phyloP scores from a whole-genome alignment of 768 basidiomycete genomes.

The Leccinum disarticulatum region DNA sequence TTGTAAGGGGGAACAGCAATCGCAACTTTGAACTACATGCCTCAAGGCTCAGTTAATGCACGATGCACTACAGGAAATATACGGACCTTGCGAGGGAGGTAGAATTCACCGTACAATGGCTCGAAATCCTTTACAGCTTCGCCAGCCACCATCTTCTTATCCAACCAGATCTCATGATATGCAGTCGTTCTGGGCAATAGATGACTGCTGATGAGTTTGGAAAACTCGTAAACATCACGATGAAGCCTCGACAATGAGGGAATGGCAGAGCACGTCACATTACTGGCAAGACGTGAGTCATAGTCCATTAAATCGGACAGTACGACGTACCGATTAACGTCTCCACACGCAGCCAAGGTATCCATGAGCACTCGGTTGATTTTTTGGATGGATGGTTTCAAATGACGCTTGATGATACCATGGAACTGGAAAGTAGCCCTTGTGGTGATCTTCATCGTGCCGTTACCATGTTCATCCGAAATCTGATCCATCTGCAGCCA shows the following conservation, averaged over 20 bases:
- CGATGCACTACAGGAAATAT: neutral
- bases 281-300: conserved; percentile 45
- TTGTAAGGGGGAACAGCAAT: conserved; percentile 43
- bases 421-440: conserved; percentile 99
- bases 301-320: neutral
- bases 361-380: conserved; percentile 91
- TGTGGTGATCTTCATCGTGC: conserved; percentile 97
- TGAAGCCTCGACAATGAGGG: conserved; percentile 89
- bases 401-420: conserved; percentile 94
- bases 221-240: conserved; percentile 76
- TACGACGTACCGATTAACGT: conserved; percentile 79
- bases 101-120: conserved; percentile 97
- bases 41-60: neutral
- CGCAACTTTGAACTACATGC: conserved; percentile 88
- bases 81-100: conserved; percentile 89
- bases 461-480: conserved; percentile 83
- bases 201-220: conserved; percentile 79
- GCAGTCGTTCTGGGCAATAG: conserved; percentile 89
- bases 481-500: conserved; percentile 97
- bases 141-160: conserved; percentile 94
- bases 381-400: conserved; percentile 95
- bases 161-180: conserved; percentile 99
- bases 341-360: conserved; percentile 97
- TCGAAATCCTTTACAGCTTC: conserved; percentile 94
- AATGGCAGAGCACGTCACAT: conserved; percentile 89